phyloP scores from a whole-genome alignment of 352 stramenopile species.

The Blastocystis sp. region DNA sequence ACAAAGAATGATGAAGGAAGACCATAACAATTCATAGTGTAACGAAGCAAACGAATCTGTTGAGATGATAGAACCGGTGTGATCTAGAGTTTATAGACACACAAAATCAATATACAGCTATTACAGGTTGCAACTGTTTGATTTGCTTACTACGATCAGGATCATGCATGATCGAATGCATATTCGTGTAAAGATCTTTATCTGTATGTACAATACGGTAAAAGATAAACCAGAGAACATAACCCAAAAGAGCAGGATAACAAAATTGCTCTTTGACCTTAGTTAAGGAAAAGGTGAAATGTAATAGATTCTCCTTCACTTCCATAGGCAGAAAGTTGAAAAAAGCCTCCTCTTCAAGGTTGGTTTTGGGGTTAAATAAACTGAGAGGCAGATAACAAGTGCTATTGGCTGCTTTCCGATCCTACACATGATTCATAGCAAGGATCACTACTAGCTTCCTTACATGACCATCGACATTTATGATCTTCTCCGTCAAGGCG shows the following conservation, averaged over 20 bases:
- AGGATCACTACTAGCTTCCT: background rate
- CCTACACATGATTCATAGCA: background rate
- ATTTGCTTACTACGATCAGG: background rate
- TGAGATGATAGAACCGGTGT: background rate
- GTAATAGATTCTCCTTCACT: background rate
- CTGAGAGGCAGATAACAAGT: background rate
- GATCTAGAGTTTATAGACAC: background rate
- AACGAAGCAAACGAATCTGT: background rate
- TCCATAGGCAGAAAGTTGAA: background rate
- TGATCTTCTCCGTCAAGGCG: background rate
- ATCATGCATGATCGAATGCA: background rate
- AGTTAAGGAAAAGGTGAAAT: background rate
- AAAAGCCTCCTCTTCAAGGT: background rate
- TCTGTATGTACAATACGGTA: background rate
- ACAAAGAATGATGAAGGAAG: conserved; percentile 20
- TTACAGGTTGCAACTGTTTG: background rate
- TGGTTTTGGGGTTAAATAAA: background rate
- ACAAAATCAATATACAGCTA: background rate
- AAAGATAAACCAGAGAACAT: conserved; percentile 9
- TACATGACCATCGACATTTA: background rate
- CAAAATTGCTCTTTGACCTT: background rate
- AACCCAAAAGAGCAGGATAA: background rate
- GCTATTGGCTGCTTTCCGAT: background rate
- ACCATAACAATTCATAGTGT: background rate
- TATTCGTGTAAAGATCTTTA: background rate